A percentile compares a stretch with the other conserved stretches of the same genome.
Conservation (phyloP, 768 basidiomycete species). For the Tulasnella sp. region DNA sequence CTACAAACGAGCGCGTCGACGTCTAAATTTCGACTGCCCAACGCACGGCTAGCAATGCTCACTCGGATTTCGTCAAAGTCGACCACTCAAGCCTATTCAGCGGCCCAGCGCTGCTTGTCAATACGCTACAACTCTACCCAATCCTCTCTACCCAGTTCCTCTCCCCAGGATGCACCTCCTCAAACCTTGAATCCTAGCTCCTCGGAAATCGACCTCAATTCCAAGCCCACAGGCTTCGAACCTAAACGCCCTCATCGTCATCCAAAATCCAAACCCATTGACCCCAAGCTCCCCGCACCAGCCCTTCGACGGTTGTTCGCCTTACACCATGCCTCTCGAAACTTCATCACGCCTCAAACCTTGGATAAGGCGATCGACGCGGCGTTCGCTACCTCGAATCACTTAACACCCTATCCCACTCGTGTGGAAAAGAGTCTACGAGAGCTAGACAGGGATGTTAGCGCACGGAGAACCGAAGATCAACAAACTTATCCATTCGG, state of each 20-base stretch:
- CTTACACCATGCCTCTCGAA: slow-evolving; percentile 12
- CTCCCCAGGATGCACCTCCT: not conserved
- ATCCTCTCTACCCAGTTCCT: not conserved
- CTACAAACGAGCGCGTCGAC: not conserved
- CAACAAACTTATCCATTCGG: not conserved
- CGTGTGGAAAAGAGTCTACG: slow-evolving; percentile 6
- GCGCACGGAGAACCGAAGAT: not conserved
- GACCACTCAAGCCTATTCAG: not conserved
- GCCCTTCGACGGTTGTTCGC: slow-evolving; percentile 11
- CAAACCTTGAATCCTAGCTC: not conserved
- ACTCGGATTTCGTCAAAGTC: not conserved
- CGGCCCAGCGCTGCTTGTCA: not conserved
- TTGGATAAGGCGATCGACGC: slow-evolving; percentile 11
- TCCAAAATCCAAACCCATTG: not conserved
- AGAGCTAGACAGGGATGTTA: not conserved
- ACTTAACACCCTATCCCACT: not conserved
- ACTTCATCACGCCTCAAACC: slow-evolving; percentile 19
- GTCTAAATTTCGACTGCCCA: slow-evolving; percentile 1
- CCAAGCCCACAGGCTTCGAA: not conserved
- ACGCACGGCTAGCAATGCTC: not conserved
- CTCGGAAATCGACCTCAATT: not conserved
- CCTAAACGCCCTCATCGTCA: not conserved
- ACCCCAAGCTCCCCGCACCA: slow-evolving; percentile 21
- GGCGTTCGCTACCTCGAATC: slow-evolving; percentile 16
- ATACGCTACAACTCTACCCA: not conserved